Conservation (phyloP, 306 rosid species). For the Dalbergia cultrata region DNA sequence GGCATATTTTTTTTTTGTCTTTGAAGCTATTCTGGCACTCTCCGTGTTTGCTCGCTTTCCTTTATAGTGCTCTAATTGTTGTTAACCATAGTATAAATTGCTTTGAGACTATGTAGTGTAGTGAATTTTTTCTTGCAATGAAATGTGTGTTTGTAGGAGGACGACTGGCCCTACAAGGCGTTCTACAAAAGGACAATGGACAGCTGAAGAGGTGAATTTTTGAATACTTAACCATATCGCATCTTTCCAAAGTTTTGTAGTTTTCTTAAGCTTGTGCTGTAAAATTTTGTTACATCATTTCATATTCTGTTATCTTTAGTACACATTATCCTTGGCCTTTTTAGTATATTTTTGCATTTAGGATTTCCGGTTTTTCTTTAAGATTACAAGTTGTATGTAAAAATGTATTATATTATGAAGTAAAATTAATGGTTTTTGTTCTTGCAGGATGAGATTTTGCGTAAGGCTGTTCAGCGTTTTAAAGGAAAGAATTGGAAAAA, state of each 20-base stretch:
- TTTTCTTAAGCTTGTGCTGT: slow-evolving; percentile 21
- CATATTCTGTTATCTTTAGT: too few species aligned
- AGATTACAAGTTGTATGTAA: too few species aligned
- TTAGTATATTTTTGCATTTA: slow-evolving; percentile 20
- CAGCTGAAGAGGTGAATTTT: slow-evolving; percentile 81
- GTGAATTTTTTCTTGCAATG: slow-evolving; percentile 34
- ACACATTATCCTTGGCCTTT: neutral
- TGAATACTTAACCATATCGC: slow-evolving; percentile 4
- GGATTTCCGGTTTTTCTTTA: neutral
- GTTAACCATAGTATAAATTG: neutral
- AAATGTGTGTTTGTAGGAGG: slow-evolving; percentile 69
- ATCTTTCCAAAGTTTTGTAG: slow-evolving; percentile 32
- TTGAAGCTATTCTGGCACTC: slow-evolving; percentile 2
- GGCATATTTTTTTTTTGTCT: neutral
- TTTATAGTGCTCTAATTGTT: neutral
- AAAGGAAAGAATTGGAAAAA: slow-evolving; percentile 99
- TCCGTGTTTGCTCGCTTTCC: slow-evolving; percentile 1
- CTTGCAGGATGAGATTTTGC: slow-evolving; percentile 80
- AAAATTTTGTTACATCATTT: too few species aligned
- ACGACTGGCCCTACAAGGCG: slow-evolving; percentile 99
- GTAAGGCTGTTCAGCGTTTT: slow-evolving; percentile 86
- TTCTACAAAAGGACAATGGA: slow-evolving; percentile 99
- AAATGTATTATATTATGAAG: neutral
- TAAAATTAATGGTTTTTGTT: slow-evolving; percentile 41
- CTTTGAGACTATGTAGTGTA: slow-evolving; percentile 13